Conservation (phyloP, 2,329 filamentous ascomycete genomes). For the Aspergillus bombycis region DNA sequence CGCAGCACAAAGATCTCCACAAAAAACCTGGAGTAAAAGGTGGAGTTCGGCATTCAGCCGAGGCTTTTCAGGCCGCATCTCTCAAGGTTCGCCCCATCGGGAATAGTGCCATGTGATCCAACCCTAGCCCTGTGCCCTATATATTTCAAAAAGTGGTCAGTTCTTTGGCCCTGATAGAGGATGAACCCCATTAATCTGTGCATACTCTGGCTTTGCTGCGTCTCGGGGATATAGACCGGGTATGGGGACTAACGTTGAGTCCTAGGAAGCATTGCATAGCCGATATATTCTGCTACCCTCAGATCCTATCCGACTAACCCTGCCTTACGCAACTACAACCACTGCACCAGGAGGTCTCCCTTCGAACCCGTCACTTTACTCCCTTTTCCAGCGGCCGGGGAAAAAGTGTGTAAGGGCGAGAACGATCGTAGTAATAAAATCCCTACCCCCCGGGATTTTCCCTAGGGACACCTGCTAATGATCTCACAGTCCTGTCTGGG, state of each 20-base stretch:
- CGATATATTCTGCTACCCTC: not conserved
- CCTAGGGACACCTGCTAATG: not conserved
- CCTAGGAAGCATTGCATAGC: not conserved
- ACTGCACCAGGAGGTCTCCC: not conserved
- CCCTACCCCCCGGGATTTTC: not conserved
- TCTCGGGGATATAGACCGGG: not conserved
- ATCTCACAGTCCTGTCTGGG: too few relatives aligned
- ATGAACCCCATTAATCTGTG: not conserved
- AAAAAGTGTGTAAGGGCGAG: not conserved
- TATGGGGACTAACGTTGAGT: not conserved
- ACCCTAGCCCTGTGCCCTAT: constrained; percentile 1
- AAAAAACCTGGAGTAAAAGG: not conserved
- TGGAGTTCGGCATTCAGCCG: not conserved
- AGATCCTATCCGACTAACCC: not conserved
- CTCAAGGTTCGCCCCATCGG: constrained; percentile 10
- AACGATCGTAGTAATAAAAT: not conserved
- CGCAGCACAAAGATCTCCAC: not conserved
- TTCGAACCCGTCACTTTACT: not conserved
- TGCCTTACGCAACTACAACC: too few relatives aligned
- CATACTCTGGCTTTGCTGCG: not conserved
- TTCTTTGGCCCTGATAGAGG: not conserved
- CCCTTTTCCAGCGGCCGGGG: not conserved
- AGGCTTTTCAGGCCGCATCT: not conserved
- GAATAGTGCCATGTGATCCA: constrained; percentile 4
- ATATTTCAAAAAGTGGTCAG: not conserved